phyloP scores from a whole-genome alignment of 75 land plant genomes.

The Picea sitchensis region DNA sequence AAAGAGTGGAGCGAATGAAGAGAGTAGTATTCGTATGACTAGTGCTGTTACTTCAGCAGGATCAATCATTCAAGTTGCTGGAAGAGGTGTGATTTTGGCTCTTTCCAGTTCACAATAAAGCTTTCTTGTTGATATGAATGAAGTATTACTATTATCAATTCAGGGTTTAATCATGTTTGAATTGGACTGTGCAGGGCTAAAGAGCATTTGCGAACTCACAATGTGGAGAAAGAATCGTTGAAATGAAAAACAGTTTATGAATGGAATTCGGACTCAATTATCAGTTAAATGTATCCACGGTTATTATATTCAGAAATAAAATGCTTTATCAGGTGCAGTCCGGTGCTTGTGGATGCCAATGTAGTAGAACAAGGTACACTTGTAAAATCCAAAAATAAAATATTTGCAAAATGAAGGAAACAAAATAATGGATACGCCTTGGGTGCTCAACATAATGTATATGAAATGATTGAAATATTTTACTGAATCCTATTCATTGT shows the following conservation, averaged over 20 bases:
- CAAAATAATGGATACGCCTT: no score
- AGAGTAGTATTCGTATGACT: background rate
- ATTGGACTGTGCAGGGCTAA: slow-evolving; percentile 2
- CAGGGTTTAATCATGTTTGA: background rate
- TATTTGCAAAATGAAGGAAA: no score
- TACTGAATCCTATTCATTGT: no score
- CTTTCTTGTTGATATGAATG: background rate
- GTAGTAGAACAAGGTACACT: no score
- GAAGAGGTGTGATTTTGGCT: background rate
- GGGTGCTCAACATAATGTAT: no score
- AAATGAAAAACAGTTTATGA: background rate
- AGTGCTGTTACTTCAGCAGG: background rate
- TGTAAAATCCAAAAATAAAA: no score
- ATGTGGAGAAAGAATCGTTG: background rate
- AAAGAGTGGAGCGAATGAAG: background rate
- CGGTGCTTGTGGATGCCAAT: no score
- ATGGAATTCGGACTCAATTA: background rate
- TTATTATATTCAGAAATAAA: background rate
- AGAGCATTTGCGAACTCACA: background rate
- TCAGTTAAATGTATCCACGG: background rate
- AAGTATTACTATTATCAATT: background rate
- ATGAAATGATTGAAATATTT: no score
- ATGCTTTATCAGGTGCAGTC: no score
- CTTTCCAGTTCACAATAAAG: background rate
- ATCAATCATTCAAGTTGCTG: slow-evolving; percentile 6